A percentile compares a stretch with the other conserved stretches of the same genome.
Evolutionary conservation across 805 yeast genomes (phyloP).

Genomic region (Candida verbasci): DNA sequence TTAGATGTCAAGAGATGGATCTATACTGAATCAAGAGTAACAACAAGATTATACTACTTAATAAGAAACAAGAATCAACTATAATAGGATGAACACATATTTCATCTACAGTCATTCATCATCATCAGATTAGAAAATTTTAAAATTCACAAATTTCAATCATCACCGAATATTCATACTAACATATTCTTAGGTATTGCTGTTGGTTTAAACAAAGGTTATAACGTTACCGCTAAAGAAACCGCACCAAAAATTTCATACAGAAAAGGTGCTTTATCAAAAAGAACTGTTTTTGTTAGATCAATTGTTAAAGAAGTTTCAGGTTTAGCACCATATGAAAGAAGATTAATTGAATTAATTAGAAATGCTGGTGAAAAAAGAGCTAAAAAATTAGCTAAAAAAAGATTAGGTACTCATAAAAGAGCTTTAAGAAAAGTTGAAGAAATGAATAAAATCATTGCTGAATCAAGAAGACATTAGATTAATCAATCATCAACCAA

Average conservation of each 20-base stretch:
- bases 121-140: neutral
- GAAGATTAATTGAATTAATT: constrained; percentile 98
- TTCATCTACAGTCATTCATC: too few relatives aligned
- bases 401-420: constrained; percentile 99
- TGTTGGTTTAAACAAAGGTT: constrained; percentile 99
- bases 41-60: too few relatives aligned
- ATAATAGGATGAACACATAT: too few relatives aligned
- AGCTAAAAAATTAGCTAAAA: constrained; percentile 99
- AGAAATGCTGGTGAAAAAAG: constrained; percentile 99
- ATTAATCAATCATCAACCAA: too few relatives aligned
- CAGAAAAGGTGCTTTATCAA: constrained; percentile 95
- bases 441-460: constrained; percentile 93
- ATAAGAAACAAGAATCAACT: too few relatives aligned
- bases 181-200: constrained; percentile 74
- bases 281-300: constrained; percentile 96
- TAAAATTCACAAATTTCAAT: constrained; percentile 22
- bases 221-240: constrained; percentile 84
- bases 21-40: too few relatives aligned
- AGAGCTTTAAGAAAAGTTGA: constrained; percentile 99
- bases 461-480: constrained; percentile 95
- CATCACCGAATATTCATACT: too few relatives aligned
- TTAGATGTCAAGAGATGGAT: too few relatives aligned
- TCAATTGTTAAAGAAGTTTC: constrained; percentile 93
- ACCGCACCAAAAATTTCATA: constrained; percentile 71
- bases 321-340: constrained; percentile 99